Percentiles rank a stretch among this genome's conserved stretches.
Conservation (phyloP, 2,329 filamentous ascomycete species). For the Hansfordia pulvinata region DNA sequence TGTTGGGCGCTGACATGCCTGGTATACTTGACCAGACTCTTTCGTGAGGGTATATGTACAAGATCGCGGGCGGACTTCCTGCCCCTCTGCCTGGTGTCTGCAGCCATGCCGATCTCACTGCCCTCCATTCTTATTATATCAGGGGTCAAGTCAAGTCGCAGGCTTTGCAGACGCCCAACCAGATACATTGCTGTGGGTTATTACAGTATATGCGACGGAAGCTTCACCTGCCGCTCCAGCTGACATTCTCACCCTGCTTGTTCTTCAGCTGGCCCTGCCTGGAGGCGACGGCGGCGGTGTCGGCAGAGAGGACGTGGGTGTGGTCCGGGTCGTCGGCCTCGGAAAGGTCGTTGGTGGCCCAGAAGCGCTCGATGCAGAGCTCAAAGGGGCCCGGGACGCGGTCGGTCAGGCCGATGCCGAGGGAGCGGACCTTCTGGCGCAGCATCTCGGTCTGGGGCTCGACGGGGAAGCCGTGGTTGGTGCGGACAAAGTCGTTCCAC, state of each 20-base stretch:
- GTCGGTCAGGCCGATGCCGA: constrained; percentile 84
- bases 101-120: too few species aligned
- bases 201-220: background rate
- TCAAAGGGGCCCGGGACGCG: constrained; percentile 80
- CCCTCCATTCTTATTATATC: too few species aligned
- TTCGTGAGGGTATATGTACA: too few species aligned
- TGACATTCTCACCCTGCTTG: constrained; percentile 27
- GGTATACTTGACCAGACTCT: too few species aligned
- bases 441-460: constrained; percentile 88
- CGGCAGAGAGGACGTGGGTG: too few species aligned
- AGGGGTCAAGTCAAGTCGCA: too few species aligned
- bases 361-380: constrained; percentile 71
- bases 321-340: constrained; percentile 22
- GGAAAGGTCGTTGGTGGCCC: constrained; percentile 64
- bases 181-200: too few species aligned
- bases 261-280: constrained; percentile 23
- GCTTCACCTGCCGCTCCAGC: constrained; percentile 20
- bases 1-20: too few species aligned
- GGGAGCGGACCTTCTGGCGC: constrained; percentile 68
- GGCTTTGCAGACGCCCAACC: too few species aligned
- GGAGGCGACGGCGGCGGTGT: constrained; percentile 2
- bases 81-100: too few species aligned
- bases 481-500: constrained; percentile 87
- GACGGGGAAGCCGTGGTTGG: constrained; percentile 81
- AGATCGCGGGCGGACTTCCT: too few species aligned